Evolutionary conservation across 257 asterid genomes (phyloP).

Genomic region (Nicotiana sylvestris): DNA sequence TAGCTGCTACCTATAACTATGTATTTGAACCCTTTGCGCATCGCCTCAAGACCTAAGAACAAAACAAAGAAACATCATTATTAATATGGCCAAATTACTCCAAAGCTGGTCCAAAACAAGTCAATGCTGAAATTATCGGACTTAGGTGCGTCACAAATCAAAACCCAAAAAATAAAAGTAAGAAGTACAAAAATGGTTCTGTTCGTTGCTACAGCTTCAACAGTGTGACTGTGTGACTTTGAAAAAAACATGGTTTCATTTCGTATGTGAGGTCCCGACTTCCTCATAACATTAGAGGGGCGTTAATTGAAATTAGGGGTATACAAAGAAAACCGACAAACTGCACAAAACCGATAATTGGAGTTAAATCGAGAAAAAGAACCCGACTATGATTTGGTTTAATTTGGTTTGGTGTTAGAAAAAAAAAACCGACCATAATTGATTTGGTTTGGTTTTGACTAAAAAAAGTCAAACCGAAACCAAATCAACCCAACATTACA

Average conservation of each 20-base stretch:
- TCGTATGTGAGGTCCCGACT: background rate
- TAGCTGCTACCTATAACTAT: too few species aligned
- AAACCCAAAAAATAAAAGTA: background rate
- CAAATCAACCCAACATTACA: too few species aligned
- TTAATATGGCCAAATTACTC: conserved; percentile 1
- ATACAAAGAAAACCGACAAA: too few species aligned
- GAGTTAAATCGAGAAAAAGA: too few species aligned
- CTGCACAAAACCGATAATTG: too few species aligned
- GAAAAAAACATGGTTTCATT: background rate
- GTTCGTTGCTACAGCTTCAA: background rate
- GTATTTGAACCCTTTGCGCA: too few species aligned
- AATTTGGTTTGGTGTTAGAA: too few species aligned
- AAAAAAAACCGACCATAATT: too few species aligned
- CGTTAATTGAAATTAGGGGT: background rate
- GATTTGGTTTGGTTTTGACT: too few species aligned
- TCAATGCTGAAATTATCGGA: background rate
- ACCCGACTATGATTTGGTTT: too few species aligned
- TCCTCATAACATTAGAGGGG: background rate
- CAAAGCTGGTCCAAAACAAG: conserved; percentile 14
- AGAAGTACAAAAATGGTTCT: background rate
- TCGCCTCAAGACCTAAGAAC: background rate
- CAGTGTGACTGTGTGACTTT: background rate
- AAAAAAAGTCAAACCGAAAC: too few species aligned
- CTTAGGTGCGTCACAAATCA: background rate
- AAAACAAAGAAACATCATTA: background rate